These are phyloP conservation scores for Sporothrix humicola DNA, from an alignment of 2,329 filamentous ascomycete species.

Conservation along the genomic window DNA sequence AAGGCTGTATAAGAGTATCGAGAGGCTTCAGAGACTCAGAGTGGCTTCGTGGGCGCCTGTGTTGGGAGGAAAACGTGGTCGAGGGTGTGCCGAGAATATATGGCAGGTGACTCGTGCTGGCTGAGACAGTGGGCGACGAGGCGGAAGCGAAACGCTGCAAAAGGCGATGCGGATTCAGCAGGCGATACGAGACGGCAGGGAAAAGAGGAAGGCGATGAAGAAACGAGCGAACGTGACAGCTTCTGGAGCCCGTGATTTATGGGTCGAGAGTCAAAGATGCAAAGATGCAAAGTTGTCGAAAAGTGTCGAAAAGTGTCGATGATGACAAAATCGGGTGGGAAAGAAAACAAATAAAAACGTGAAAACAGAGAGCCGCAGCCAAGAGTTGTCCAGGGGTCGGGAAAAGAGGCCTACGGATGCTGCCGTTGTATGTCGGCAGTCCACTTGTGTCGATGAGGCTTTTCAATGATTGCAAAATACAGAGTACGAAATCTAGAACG, in stretches of 20 bases:
- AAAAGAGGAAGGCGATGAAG: slow-evolving; percentile 20
- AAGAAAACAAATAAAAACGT: not conserved
- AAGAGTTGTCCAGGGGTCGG: slow-evolving; percentile 2
- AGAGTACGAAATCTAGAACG: not conserved
- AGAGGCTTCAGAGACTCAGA: not conserved
- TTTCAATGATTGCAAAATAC: not conserved
- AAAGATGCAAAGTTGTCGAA: not conserved
- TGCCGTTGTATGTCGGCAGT: slow-evolving; percentile 10
- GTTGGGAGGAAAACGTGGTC: slow-evolving; percentile 9
- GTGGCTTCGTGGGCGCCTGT: not conserved
- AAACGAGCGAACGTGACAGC: slow-evolving; percentile 24
- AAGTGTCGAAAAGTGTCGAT: not conserved
- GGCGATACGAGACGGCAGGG: not conserved
- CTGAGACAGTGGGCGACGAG: slow-evolving; percentile 21
- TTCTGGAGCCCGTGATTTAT: slow-evolving; percentile 18
- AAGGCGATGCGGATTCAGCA: not conserved
- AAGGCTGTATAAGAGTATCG: not conserved
- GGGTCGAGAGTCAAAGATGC: not conserved
- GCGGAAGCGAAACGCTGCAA: not conserved
- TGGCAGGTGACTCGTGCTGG: slow-evolving; percentile 27
- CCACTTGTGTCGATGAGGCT: not conserved
- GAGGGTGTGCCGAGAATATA: not conserved
- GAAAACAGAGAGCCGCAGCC: slow-evolving; percentile 15
- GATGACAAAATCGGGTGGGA: not conserved
- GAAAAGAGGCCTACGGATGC: slow-evolving; percentile 24